Percentiles rank a stretch among this genome's conserved stretches.
Evolutionary conservation across 768 basidiomycete genomes (phyloP).

Genomic region (Naganishia onofrii): DNA sequence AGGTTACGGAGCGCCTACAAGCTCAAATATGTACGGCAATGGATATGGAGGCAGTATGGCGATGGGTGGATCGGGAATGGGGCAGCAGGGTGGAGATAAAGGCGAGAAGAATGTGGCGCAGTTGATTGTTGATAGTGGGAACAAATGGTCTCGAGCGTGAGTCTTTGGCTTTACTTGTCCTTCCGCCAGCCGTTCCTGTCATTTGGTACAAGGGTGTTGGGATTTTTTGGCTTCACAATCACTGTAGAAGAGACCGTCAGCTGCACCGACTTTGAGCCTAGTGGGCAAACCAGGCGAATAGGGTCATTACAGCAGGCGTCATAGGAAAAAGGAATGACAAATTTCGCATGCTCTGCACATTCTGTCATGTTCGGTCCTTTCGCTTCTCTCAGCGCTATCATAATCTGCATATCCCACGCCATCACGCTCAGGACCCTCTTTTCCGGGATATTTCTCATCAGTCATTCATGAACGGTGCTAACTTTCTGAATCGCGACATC

Average conservation of each 20-base stretch:
- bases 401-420: too few species aligned
- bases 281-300: too few species aligned
- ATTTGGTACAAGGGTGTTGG: neutral
- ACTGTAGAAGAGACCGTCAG: too few species aligned
- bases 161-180: slow-evolving; percentile 1
- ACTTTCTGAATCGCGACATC: neutral
- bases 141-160: slow-evolving; percentile 33
- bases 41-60: slow-evolving; percentile 30
- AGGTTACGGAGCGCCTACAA: slow-evolving; percentile 14
- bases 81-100: slow-evolving; percentile 24
- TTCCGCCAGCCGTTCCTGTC: neutral
- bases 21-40: slow-evolving; percentile 20
- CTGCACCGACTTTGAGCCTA: too few species aligned
- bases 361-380: too few species aligned
- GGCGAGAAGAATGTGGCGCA: slow-evolving; percentile 52
- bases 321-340: neutral
- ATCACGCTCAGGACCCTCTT: too few species aligned
- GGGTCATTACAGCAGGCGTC: too few species aligned
- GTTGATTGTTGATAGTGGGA: slow-evolving; percentile 46
- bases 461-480: slow-evolving; percentile 34
- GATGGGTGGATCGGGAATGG: slow-evolving; percentile 41
- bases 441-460: neutral
- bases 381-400: too few species aligned
- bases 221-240: too few species aligned
- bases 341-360: too few species aligned